phyloP scores from a whole-genome alignment of 2,329 filamentous ascomycete species.

The Trichoderma citrinoviride region DNA sequence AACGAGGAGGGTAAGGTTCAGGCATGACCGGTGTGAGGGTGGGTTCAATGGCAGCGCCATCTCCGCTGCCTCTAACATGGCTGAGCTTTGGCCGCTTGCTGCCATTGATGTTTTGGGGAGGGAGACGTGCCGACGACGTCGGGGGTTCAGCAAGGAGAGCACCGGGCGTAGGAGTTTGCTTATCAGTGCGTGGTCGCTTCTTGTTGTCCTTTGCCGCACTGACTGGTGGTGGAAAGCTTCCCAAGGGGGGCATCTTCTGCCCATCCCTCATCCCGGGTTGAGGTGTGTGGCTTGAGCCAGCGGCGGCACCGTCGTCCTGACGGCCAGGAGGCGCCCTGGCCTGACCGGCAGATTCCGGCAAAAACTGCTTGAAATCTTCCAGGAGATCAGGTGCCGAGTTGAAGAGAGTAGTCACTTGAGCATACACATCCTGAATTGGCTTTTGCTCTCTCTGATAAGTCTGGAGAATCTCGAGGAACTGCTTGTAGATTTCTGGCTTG shows the following conservation, averaged over 20 bases:
- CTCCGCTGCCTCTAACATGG: constrained; percentile 60
- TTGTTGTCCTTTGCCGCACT: constrained; percentile 88
- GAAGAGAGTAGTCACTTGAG: constrained; percentile 92
- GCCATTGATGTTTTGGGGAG: constrained; percentile 36
- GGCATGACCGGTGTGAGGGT: constrained; percentile 86
- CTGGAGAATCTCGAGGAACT: constrained; percentile 96
- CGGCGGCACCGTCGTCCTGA: constrained; percentile 51
- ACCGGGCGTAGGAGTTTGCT: constrained; percentile 49
- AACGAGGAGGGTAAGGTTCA: constrained; percentile 76
- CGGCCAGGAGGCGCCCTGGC: constrained; percentile 54
- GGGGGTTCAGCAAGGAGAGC: constrained; percentile 45
- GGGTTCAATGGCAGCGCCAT: constrained; percentile 69
- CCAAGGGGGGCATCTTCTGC: constrained; percentile 86
- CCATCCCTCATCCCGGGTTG: constrained; percentile 55
- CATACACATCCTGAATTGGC: constrained; percentile 97
- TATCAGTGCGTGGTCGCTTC: constrained; percentile 70
- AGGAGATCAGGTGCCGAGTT: constrained; percentile 89
- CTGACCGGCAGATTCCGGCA: constrained; percentile 74
- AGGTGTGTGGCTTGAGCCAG: constrained; percentile 52
- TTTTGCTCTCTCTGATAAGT: constrained; percentile 98
- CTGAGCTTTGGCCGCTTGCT: constrained; percentile 71
- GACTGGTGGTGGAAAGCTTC: constrained; percentile 81
- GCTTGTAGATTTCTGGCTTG: constrained; percentile 98
- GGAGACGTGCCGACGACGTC: constrained; percentile 37
- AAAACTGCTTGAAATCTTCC: constrained; percentile 98